Evolutionary conservation across 106 monocot genomes (phyloP).

Genomic region (Dendrobium catenatum): DNA sequence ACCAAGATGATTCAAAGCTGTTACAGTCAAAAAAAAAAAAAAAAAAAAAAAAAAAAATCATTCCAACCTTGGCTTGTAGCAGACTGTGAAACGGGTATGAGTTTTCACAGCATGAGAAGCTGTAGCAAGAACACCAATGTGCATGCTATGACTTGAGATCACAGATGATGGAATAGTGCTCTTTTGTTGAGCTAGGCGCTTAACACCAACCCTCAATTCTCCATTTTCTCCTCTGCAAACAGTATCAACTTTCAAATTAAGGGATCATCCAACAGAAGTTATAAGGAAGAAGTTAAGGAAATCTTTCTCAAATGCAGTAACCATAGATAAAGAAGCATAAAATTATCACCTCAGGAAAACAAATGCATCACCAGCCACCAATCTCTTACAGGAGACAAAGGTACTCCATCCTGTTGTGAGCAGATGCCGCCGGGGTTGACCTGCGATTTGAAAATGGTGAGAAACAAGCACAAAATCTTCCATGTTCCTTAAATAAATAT

Average conservation of each 20-base stretch:
- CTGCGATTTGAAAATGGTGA: slow-evolving; percentile 12
- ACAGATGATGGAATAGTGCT: slow-evolving; percentile 60
- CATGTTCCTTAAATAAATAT: background rate
- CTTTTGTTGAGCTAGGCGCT: slow-evolving; percentile 35
- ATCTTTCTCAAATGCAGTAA: background rate
- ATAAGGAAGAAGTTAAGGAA: background rate
- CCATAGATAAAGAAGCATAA: background rate
- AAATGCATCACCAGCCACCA: slow-evolving; percentile 38
- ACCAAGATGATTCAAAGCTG: background rate
- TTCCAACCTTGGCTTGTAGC: slow-evolving; percentile 66
- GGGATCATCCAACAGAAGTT: background rate
- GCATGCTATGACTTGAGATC: slow-evolving; percentile 78
- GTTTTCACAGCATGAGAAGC: slow-evolving; percentile 68
- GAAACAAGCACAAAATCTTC: background rate
- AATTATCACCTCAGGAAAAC: slow-evolving; percentile 35
- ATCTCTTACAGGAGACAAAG: slow-evolving; percentile 60
- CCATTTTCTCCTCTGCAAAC: slow-evolving; percentile 47
- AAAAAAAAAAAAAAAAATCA: background rate
- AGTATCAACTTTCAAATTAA: background rate
- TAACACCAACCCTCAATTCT: slow-evolving; percentile 67
- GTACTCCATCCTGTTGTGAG: slow-evolving; percentile 63
- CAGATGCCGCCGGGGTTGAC: slow-evolving; percentile 57
- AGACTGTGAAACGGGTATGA: slow-evolving; percentile 48
- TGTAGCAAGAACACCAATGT: slow-evolving; percentile 70
- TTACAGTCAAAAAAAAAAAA: background rate